phyloP scores from a whole-genome alignment of 441 rosid genomes.

The Erysimum cheiri region DNA sequence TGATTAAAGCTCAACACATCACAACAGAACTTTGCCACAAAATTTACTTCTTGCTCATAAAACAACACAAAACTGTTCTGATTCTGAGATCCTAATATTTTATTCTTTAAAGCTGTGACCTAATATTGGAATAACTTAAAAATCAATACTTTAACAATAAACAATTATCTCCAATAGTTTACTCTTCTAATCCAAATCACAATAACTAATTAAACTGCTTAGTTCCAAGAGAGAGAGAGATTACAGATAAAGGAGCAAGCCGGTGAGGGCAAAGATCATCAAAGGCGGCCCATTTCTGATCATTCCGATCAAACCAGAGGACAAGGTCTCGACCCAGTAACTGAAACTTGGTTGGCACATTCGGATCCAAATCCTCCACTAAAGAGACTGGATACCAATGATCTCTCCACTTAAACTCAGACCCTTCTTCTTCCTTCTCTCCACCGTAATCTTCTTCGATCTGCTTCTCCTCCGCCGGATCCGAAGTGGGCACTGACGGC shows the following conservation, averaged over 20 bases:
- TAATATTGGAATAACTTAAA: neutral
- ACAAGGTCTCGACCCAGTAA: constrained; percentile 87
- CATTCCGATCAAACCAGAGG: constrained; percentile 72
- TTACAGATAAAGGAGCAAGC: constrained; percentile 87
- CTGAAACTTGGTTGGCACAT: constrained; percentile 73
- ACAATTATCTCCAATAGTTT: constrained; percentile 13
- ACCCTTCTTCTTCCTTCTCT: constrained; percentile 56
- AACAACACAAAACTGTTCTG: neutral
- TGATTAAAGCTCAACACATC: constrained; percentile 9
- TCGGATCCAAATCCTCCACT: constrained; percentile 76
- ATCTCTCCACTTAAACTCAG: constrained; percentile 81
- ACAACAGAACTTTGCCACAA: too few relatives aligned
- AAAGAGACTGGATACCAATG: constrained; percentile 93
- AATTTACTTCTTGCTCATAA: too few relatives aligned
- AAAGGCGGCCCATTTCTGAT: constrained; percentile 75
- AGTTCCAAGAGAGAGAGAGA: constrained; percentile 29
- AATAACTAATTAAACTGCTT: constrained; percentile 23
- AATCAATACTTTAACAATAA: constrained; percentile 20
- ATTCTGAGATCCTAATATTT: constrained; percentile 13
- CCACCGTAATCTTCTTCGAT: constrained; percentile 50
- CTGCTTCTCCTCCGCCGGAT: constrained; percentile 47
- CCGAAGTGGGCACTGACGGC: constrained; percentile 50
- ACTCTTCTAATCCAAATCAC: constrained; percentile 24
- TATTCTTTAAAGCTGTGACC: neutral
- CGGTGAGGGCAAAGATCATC: constrained; percentile 92